Evolutionary conservation across 352 stramenopile genomes (phyloP).

Genomic region (Phytophthora ohioensis): DNA sequence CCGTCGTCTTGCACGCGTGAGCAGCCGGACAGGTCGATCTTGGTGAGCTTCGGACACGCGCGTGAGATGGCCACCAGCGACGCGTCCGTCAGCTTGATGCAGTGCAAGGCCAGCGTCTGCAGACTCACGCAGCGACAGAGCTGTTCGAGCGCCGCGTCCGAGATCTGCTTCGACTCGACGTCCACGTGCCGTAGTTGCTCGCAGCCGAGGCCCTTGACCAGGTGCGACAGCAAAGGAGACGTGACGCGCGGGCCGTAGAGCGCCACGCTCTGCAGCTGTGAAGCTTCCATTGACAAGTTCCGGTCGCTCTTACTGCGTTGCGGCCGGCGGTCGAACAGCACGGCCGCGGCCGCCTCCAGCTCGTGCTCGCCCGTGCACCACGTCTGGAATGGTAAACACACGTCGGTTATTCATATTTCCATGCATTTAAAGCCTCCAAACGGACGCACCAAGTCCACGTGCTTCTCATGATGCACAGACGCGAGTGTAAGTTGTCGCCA

Average conservation of each 20-base stretch:
- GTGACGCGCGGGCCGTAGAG: conserved; percentile 74
- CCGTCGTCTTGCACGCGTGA: conserved; percentile 80
- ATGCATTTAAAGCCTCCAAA: not conserved
- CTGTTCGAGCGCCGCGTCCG: conserved; percentile 49
- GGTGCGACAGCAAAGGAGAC: conserved; percentile 44
- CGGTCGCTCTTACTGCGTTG: conserved; percentile 22
- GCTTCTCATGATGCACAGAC: conserved; percentile 58
- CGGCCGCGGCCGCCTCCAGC: conserved; percentile 52
- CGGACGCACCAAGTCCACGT: conserved; percentile 65
- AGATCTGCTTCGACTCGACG: conserved; percentile 82
- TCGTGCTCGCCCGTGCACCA: conserved; percentile 77
- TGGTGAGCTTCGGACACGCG: conserved; percentile 47
- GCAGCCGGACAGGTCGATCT: conserved; percentile 80
- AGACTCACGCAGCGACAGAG: conserved; percentile 53
- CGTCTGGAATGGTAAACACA: conserved; percentile 43
- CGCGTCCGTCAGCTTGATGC: conserved; percentile 77
- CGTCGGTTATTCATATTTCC: not conserved
- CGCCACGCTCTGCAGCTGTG: conserved; percentile 55
- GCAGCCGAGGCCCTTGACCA: conserved; percentile 53
- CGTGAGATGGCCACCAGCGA: conserved; percentile 56
- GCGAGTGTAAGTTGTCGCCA: conserved; percentile 65
- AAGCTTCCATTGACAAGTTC: conserved; percentile 18
- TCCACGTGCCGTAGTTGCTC: conserved; percentile 53
- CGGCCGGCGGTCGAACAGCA: conserved; percentile 34
- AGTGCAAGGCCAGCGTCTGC: conserved; percentile 57